Conservation (phyloP, 805 yeast species). For the Maudiozyma barnettii region DNA sequence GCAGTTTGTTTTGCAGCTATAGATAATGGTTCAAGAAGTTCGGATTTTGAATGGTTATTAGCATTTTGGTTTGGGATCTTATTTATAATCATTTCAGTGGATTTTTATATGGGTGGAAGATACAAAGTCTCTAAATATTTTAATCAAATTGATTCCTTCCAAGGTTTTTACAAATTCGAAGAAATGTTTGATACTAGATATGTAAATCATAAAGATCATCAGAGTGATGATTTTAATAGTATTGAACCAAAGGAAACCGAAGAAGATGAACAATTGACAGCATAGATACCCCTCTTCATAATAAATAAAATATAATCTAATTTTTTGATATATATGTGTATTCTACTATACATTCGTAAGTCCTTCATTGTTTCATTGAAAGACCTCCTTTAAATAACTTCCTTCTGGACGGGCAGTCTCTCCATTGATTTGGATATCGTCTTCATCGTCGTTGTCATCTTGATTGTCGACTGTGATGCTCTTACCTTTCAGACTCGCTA, state of each 20-base stretch:
- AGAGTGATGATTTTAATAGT: neutral
- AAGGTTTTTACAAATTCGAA: conserved; percentile 24
- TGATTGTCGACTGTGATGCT: neutral
- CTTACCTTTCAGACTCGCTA: neutral
- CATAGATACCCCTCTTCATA: too few relatives aligned
- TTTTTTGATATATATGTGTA: neutral
- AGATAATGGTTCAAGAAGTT: conserved; percentile 40
- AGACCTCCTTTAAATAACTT: conserved; percentile 24
- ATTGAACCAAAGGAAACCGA: neutral
- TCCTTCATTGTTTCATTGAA: conserved; percentile 4
- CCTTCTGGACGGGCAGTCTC: conserved; percentile 6
- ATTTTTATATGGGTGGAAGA: conserved; percentile 56
- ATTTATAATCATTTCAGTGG: conserved; percentile 54
- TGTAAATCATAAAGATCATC: neutral
- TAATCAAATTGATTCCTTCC: conserved; percentile 19
- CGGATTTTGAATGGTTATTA: conserved; percentile 75
- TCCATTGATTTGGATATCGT: conserved; percentile 1
- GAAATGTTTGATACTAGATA: neutral
- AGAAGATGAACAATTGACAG: neutral
- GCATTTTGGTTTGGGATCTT: conserved; percentile 78
- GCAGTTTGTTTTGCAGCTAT: conserved; percentile 60
- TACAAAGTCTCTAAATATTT: conserved; percentile 23
- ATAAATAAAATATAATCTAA: neutral
- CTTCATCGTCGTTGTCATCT: conserved; percentile 1
- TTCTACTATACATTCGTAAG: neutral